Percentiles rank a stretch among this genome's conserved stretches.
Conservation (phyloP, 176 grass and related monocot genomes). For the Triticum dicoccoides region DNA sequence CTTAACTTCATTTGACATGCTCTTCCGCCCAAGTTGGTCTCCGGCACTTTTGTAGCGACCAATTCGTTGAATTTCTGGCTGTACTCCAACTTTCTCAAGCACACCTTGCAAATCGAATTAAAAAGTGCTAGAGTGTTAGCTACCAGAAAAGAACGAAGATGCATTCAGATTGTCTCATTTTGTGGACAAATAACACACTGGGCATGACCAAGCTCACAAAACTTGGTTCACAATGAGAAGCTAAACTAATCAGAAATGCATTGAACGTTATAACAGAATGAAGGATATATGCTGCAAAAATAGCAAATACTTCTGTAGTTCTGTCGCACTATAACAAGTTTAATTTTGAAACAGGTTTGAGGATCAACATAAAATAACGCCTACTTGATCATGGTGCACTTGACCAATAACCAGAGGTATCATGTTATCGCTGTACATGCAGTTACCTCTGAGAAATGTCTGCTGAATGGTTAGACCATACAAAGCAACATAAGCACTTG, state of each 20-base stretch:
- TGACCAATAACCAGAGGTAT: constrained; percentile 9
- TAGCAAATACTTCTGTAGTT: not conserved
- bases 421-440: not conserved
- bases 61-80: constrained; percentile 90
- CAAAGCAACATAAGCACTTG: constrained; percentile 88
- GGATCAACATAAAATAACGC: not conserved
- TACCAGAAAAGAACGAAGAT: not conserved
- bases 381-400: constrained; percentile 8
- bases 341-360: not conserved
- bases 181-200: constrained; percentile 17
- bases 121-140: constrained; percentile 30
- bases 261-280: constrained; percentile 8
- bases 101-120: constrained; percentile 41
- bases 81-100: constrained; percentile 85
- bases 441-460: constrained; percentile 82
- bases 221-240: not conserved
- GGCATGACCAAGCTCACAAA: not conserved
- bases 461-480: constrained; percentile 87
- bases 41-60: constrained; percentile 89
- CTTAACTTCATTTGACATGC: constrained; percentile 87
- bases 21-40: constrained; percentile 69
- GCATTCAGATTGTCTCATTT: constrained; percentile 19
- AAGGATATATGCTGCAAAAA: not conserved
- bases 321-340: not conserved
- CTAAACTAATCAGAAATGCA: constrained; percentile 29